A percentile compares a stretch with the other conserved stretches of the same genome.
These are phyloP conservation scores for Syzygium aqueum DNA, from an alignment of 345 rosid genomes.

Conservation along the genomic window DNA sequence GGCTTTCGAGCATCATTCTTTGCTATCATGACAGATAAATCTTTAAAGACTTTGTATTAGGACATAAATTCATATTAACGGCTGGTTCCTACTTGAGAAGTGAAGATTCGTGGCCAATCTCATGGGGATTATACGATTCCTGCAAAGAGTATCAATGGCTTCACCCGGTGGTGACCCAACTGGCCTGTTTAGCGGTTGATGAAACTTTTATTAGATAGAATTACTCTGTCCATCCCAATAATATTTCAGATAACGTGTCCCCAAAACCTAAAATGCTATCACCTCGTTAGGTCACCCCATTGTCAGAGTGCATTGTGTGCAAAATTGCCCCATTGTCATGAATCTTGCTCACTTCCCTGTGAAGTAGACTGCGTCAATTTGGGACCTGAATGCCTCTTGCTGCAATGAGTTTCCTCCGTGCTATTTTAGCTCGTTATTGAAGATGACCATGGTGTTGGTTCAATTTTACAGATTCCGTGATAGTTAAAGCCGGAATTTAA, in stretches of 20 bases:
- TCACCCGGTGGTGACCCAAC: not conserved
- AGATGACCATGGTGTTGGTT: not conserved
- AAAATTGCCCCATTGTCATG: not conserved
- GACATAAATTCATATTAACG: not conserved
- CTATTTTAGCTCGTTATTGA: not conserved
- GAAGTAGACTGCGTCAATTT: not conserved
- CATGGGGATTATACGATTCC: not conserved
- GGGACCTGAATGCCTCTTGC: not conserved
- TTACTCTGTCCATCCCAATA: not conserved
- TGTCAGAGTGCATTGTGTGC: not conserved
- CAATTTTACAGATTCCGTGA: not conserved
- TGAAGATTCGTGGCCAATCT: not conserved
- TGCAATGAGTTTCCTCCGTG: not conserved
- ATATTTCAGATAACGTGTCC: not conserved
- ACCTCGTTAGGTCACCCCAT: not conserved
- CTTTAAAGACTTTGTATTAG: not conserved
- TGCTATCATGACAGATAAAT: not conserved
- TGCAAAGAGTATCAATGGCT: not conserved
- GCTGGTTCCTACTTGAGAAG: not conserved
- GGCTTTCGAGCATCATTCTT: not conserved
- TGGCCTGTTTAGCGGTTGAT: not conserved
- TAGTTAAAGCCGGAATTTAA: not conserved
- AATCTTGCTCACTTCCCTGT: not conserved
- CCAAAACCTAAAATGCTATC: not conserved
- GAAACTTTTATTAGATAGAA: not conserved